Conservation (phyloP, 495 filamentous ascomycete genomes). For the Aspergillus homomorphus region DNA sequence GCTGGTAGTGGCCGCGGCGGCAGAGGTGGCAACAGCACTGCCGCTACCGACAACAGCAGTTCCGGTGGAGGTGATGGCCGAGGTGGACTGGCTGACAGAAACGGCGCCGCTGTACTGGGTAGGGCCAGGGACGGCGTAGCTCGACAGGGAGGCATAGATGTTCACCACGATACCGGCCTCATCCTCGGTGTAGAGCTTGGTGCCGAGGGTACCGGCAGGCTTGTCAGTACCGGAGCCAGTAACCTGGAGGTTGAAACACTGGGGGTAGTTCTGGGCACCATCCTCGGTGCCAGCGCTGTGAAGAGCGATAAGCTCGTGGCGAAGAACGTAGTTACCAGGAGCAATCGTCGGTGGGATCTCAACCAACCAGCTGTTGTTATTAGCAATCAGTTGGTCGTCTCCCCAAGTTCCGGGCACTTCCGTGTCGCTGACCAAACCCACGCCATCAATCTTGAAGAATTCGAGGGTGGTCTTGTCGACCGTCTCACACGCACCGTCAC, state of each 20-base stretch:
- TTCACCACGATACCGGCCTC: slow-evolving; percentile 58
- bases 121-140: slow-evolving; percentile 49
- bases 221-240: slow-evolving; percentile 53
- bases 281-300: slow-evolving; percentile 50
- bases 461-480: slow-evolving; percentile 55
- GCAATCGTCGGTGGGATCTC: slow-evolving; percentile 59
- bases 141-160: slow-evolving; percentile 47
- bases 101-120: slow-evolving; percentile 28
- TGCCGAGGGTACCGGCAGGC: slow-evolving; percentile 51
- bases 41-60: slow-evolving; percentile 13
- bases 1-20: background rate
- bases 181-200: slow-evolving; percentile 50
- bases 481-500: slow-evolving; percentile 55
- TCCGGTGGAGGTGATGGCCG: slow-evolving; percentile 23
- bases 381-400: slow-evolving; percentile 55
- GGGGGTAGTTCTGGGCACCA: slow-evolving; percentile 68
- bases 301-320: slow-evolving; percentile 68
- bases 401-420: slow-evolving; percentile 53
- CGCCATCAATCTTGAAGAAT: slow-evolving; percentile 68
- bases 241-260: slow-evolving; percentile 67
- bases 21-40: background rate
- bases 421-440: slow-evolving; percentile 50
- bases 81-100: slow-evolving; percentile 18
- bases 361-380: slow-evolving; percentile 61
- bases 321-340: slow-evolving; percentile 67